Percentiles rank a stretch among this genome's conserved stretches.
Conservation (phyloP, 805 yeast genomes). For the Candida germanica region DNA sequence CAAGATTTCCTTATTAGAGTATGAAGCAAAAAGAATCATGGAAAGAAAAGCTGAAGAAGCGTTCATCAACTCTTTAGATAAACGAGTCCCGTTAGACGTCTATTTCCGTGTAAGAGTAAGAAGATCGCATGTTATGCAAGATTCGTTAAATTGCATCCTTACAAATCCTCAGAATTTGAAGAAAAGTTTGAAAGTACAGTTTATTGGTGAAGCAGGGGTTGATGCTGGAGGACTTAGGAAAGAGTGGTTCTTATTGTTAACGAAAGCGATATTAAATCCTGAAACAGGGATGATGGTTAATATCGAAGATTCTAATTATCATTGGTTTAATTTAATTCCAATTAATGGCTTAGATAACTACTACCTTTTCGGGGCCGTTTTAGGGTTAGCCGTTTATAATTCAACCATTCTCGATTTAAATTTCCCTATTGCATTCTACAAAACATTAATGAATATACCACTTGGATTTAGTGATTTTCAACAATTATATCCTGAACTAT, state of each 20-base stretch:
- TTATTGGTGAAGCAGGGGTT: constrained; percentile 84
- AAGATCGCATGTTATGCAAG: constrained; percentile 63
- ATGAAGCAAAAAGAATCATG: constrained; percentile 79
- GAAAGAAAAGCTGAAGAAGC: constrained; percentile 88
- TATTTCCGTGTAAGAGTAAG: constrained; percentile 67
- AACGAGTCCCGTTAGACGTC: constrained; percentile 59
- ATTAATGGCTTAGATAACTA: constrained; percentile 51
- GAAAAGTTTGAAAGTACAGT: constrained; percentile 75
- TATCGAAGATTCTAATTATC: constrained; percentile 63
- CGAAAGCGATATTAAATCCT: constrained; percentile 67
- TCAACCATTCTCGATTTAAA: constrained; percentile 80
- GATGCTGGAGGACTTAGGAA: constrained; percentile 94
- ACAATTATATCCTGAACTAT: constrained; percentile 68
- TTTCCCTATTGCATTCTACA: constrained; percentile 75
- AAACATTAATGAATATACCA: constrained; percentile 58
- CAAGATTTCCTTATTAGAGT: constrained; percentile 75
- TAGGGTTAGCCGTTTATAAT: constrained; percentile 89
- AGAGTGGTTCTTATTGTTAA: constrained; percentile 86
- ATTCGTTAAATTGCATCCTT: constrained; percentile 66
- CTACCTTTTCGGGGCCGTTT: constrained; percentile 76
- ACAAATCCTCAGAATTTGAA: constrained; percentile 57
- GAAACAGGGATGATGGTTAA: constrained; percentile 62
- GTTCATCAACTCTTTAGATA: constrained; percentile 69
- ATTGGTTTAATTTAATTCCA: constrained; percentile 69
- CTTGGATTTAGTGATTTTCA: constrained; percentile 61